Percentiles rank a stretch among this genome's conserved stretches.
phyloP scores from a whole-genome alignment of 768 basidiomycete genomes.

The Tulasnella sp. region DNA sequence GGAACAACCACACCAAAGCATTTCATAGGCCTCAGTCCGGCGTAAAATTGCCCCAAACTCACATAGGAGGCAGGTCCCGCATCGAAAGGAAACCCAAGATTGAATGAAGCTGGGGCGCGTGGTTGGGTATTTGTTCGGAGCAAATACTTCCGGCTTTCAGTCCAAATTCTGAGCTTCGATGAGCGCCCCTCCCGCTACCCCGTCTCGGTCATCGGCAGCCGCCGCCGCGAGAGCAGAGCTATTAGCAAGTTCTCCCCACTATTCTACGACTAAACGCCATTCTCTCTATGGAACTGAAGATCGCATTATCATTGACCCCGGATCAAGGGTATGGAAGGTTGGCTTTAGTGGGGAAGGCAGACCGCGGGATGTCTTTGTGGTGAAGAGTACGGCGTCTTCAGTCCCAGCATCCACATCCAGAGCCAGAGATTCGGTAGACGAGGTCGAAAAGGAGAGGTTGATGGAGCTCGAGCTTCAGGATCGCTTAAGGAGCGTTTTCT shows the following conservation, averaged over 20 bases:
- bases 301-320: constrained; percentile 89
- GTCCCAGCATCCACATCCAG: not conserved
- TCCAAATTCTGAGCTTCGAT: not conserved
- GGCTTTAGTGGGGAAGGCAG: constrained; percentile 95
- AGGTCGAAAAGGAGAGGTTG: constrained; percentile 65
- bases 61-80: not conserved
- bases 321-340: constrained; percentile 90
- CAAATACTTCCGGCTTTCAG: not conserved
- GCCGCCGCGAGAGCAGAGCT: constrained; percentile 13
- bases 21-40: no score
- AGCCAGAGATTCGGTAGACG: constrained; percentile 39
- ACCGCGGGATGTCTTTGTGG: constrained; percentile 79
- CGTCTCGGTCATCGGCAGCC: constrained; percentile 10
- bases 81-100: not conserved
- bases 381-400: constrained; percentile 33
- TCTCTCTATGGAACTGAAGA: constrained; percentile 97
- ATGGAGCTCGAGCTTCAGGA: constrained; percentile 62
- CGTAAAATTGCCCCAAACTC: no score
- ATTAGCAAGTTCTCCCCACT: constrained; percentile 55
- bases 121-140: not conserved
- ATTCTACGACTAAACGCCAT: constrained; percentile 76
- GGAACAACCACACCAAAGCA: no score
- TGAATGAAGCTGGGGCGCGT: not conserved
- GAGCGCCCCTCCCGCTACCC: constrained; percentile 16
- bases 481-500: constrained; percentile 69